Conservation (phyloP, 2,329 filamentous ascomycete genomes). For the Penicillium sp. region DNA sequence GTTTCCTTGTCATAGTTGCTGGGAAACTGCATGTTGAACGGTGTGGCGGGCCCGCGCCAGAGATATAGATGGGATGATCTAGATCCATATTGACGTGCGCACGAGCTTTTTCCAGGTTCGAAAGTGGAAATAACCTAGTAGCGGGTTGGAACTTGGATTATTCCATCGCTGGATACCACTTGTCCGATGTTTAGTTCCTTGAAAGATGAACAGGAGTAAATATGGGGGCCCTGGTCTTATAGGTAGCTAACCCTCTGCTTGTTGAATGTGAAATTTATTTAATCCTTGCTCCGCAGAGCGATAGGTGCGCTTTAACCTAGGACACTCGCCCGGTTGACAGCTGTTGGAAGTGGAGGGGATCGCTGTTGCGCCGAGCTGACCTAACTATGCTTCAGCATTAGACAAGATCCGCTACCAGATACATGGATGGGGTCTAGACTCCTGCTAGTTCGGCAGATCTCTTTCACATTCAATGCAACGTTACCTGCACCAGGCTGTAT, state of each 20-base stretch:
- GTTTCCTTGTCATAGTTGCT: constrained; percentile 2
- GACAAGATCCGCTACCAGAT: background rate
- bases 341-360: background rate
- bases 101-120: background rate
- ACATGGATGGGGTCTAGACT: constrained; percentile 3
- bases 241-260: too few relatives aligned
- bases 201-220: too few relatives aligned
- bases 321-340: too few relatives aligned
- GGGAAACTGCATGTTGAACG: constrained; percentile 12
- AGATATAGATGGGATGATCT: background rate
- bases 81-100: background rate
- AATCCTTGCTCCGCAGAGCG: too few relatives aligned
- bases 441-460: background rate
- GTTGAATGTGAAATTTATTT: background rate
- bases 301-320: too few relatives aligned
- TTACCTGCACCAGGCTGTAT: background rate
- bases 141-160: background rate
- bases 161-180: too few relatives aligned
- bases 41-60: constrained; percentile 3
- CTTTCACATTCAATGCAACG: background rate
- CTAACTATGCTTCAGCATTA: background rate
- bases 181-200: too few relatives aligned
- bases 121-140: background rate
- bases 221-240: too few relatives aligned
- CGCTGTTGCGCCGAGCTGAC: background rate